phyloP scores from a whole-genome alignment of 176 grass and related monocot genomes.

The Phoenix roebelenii region DNA sequence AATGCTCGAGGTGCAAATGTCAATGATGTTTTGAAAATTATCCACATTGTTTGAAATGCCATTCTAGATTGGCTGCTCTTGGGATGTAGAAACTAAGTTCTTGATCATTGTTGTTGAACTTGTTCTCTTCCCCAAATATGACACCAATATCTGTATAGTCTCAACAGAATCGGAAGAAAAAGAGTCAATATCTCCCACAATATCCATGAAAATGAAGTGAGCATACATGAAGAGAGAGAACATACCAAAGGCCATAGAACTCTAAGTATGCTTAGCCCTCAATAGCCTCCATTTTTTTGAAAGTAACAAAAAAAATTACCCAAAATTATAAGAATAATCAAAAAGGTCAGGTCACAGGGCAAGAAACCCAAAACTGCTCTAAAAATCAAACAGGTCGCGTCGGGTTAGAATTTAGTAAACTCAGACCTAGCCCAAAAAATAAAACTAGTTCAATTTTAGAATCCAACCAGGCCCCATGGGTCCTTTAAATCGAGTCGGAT shows the following conservation, averaged over 20 bases:
- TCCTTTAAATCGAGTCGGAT: too few species aligned
- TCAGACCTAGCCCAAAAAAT: too few species aligned
- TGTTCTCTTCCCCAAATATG: neutral
- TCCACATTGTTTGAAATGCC: slow-evolving; percentile 40
- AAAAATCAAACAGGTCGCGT: too few species aligned
- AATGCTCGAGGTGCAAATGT: slow-evolving; percentile 23
- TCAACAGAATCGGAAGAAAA: too few species aligned
- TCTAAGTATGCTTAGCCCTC: slow-evolving; percentile 37
- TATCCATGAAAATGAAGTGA: neutral
- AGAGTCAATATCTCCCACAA: too few species aligned
- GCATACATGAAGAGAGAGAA: neutral
- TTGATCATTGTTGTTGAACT: slow-evolving; percentile 7
- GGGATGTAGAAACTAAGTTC: slow-evolving; percentile 5
- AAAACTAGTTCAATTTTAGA: too few species aligned
- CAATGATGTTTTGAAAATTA: slow-evolving; percentile 30
- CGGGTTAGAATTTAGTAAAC: too few species aligned
- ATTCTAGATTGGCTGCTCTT: slow-evolving; percentile 30
- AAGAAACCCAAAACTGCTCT: too few species aligned
- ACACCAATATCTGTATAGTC: too few species aligned
- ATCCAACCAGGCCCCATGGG: too few species aligned
- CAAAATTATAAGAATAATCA: too few species aligned
- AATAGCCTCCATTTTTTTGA: slow-evolving; percentile 35
- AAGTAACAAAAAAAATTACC: neutral
- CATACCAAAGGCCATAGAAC: slow-evolving; percentile 45
- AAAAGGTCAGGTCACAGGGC: too few species aligned